A percentile compares a stretch with the other conserved stretches of the same genome.
Conservation (phyloP, 768 basidiomycete genomes). For the Porpolomopsis calyptriformis region DNA sequence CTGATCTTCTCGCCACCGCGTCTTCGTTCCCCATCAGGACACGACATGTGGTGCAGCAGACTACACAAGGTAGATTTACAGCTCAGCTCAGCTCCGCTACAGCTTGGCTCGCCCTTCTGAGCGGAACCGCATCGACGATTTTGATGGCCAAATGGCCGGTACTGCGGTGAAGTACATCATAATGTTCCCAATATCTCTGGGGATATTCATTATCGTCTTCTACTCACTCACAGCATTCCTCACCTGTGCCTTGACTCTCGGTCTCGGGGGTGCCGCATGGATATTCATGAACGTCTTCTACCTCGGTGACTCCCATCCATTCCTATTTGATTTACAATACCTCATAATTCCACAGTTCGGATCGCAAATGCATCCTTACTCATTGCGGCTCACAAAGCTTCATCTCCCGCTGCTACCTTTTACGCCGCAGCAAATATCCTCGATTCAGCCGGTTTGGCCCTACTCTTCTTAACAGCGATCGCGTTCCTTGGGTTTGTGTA, state of each 20-base stretch:
- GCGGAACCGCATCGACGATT: no score
- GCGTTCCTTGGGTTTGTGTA: not conserved
- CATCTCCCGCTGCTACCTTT: not conserved
- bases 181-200: not conserved
- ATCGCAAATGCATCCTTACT: not conserved
- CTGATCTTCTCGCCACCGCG: constrained; percentile 7
- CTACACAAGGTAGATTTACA: no score
- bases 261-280: no score
- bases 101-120: no score
- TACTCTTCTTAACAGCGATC: not conserved
- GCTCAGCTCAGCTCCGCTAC: no score
- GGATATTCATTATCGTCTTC: not conserved
- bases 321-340: not conserved
- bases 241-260: not conserved
- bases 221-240: no score
- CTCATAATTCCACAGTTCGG: not conserved
- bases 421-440: not conserved
- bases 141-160: no score
- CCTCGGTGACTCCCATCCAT: not conserved
- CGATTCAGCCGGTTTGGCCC: not conserved
- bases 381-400: not conserved
- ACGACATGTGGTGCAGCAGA: no score
- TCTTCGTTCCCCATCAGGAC: constrained; percentile 1
- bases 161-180: no score
- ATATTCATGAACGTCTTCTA: no score